phyloP scores from a whole-genome alignment of 2,329 filamentous ascomycete genomes.

The Alternaria brassicicola region DNA sequence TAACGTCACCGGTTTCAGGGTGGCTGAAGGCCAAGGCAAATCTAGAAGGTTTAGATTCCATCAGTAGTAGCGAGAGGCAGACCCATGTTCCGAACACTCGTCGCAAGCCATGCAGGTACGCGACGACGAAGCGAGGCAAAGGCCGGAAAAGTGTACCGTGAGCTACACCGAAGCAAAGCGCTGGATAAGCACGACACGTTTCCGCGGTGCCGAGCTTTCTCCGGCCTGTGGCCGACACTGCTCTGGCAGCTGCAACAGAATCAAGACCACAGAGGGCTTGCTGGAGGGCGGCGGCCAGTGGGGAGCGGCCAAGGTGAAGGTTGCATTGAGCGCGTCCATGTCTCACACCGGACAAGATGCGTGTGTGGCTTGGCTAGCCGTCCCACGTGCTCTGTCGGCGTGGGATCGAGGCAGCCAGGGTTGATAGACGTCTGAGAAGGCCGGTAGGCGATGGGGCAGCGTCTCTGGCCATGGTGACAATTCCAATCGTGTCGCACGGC shows the following conservation, averaged over 20 bases:
- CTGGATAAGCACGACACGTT: slow-evolving; percentile 13
- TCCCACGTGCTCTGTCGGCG: slow-evolving; percentile 19
- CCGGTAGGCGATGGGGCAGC: slow-evolving; percentile 16
- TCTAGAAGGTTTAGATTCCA: neutral
- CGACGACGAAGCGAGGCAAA: slow-evolving; percentile 8
- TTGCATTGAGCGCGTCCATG: slow-evolving; percentile 4
- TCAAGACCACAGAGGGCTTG: slow-evolving; percentile 19
- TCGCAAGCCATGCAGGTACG: slow-evolving; percentile 17
- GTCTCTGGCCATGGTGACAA: slow-evolving; percentile 22
- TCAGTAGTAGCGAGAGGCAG: neutral
- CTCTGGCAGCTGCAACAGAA: slow-evolving; percentile 17
- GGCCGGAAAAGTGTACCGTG: slow-evolving; percentile 13
- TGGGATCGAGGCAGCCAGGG: slow-evolving; percentile 30
- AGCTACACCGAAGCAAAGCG: slow-evolving; percentile 39
- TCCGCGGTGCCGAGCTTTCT: slow-evolving; percentile 34
- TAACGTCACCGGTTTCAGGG: neutral
- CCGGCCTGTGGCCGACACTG: neutral
- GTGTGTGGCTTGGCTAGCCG: slow-evolving; percentile 20
- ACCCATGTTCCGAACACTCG: slow-evolving; percentile 5
- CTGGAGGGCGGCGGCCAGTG: neutral
- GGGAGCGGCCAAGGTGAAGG: slow-evolving; percentile 5
- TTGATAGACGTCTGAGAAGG: slow-evolving; percentile 27
- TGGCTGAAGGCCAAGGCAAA: neutral
- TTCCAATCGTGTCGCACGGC: slow-evolving; percentile 21
- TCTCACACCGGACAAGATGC: neutral